Evolutionary conservation across 1,139 yeast species (phyloP).

Genomic region (Candida sp.): DNA sequence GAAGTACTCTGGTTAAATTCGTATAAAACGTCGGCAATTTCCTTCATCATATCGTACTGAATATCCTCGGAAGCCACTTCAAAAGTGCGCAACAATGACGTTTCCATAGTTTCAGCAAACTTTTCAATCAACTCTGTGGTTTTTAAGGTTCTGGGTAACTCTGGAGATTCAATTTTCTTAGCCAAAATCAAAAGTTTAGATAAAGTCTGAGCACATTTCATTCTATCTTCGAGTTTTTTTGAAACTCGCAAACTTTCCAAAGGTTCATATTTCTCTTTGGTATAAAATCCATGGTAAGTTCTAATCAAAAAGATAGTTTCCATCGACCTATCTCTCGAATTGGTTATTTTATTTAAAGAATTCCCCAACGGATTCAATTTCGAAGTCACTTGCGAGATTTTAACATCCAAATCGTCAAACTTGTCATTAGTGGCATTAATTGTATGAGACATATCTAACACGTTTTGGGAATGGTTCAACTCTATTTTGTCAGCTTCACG

Average conservation of each 20-base stretch:
- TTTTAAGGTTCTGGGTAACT: conserved; percentile 45
- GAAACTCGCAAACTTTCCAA: conserved; percentile 48
- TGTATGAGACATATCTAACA: conserved; percentile 52
- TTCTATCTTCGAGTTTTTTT: conserved; percentile 45
- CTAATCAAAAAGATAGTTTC: conserved; percentile 73
- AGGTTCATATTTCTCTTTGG: conserved; percentile 60
- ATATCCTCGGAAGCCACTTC: conserved; percentile 59
- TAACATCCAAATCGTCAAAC: conserved; percentile 58
- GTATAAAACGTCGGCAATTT: conserved; percentile 72
- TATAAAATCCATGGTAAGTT: conserved; percentile 73
- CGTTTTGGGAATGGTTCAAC: conserved; percentile 63
- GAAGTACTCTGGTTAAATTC: conserved; percentile 85
- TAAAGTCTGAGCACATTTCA: conserved; percentile 68
- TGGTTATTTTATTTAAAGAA: conserved; percentile 69
- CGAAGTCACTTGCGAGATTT: conserved; percentile 56
- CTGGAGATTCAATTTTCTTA: conserved; percentile 54
- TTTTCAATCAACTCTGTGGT: conserved; percentile 59
- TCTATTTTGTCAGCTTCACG: conserved; percentile 62
- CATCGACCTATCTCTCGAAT: conserved; percentile 69
- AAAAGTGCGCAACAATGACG: conserved; percentile 54
- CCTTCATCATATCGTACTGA: conserved; percentile 66
- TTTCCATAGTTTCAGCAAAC: conserved; percentile 77
- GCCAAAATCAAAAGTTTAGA: conserved; percentile 64
- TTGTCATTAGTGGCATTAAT: conserved; percentile 39
- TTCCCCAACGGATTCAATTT: conserved; percentile 76